Conservation (phyloP, 352 stramenopile species). For the Paralagenidium karlingii region DNA sequence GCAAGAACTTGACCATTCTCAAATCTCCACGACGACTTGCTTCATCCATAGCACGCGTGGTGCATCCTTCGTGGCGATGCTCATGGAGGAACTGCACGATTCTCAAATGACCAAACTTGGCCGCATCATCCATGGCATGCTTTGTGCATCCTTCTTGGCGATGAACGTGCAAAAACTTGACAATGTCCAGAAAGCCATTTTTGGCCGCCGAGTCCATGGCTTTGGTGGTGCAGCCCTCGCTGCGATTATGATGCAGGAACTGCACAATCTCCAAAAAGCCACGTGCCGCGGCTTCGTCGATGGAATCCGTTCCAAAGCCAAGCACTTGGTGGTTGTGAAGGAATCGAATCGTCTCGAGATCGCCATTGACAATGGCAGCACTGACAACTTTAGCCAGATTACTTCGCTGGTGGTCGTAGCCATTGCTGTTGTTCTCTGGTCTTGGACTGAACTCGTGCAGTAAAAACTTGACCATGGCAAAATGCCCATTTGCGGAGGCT, state of each 20-base stretch:
- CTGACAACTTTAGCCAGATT: too few relatives aligned
- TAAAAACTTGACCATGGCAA: too few relatives aligned
- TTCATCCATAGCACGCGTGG: conserved; percentile 25
- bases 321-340: not conserved
- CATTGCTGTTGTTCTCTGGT: too few relatives aligned
- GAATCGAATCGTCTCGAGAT: conserved; percentile 1
- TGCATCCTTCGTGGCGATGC: conserved; percentile 21
- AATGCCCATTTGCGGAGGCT: too few relatives aligned
- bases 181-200: conserved; percentile 25
- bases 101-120: conserved; percentile 16
- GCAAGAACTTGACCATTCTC: not conserved
- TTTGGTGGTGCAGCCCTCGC: conserved; percentile 23
- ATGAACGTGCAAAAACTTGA: conserved; percentile 27
- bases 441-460: too few relatives aligned
- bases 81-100: conserved; percentile 24
- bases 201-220: conserved; percentile 46
- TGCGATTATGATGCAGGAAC: conserved; percentile 24
- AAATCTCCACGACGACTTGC: conserved; percentile 5
- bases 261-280: conserved; percentile 27
- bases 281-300: conserved; percentile 19
- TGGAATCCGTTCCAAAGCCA: conserved; percentile 11
- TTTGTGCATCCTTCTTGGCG: conserved; percentile 20
- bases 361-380: too few relatives aligned
- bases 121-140: conserved; percentile 22
- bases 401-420: too few relatives aligned